A percentile compares a stretch with the other conserved stretches of the same genome.
Evolutionary conservation across 2,329 filamentous ascomycete species (phyloP).

Genomic region (Diaporthe vaccinii): DNA sequence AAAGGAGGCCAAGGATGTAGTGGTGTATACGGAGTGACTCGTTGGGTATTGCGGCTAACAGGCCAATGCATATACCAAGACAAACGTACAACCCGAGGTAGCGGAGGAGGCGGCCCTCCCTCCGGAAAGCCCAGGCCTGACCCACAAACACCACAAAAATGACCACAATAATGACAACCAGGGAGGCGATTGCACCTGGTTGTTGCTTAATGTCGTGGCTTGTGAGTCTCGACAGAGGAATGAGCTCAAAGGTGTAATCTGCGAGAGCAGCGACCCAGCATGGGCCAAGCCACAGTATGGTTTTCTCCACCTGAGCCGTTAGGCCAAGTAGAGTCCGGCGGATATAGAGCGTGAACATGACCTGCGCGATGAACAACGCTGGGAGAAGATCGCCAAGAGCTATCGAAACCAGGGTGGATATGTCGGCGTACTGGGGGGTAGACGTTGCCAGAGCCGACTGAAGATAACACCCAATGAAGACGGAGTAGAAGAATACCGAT

Average conservation of each 20-base stretch:
- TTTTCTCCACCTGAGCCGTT: conserved; percentile 77
- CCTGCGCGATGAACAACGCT: conserved; percentile 75
- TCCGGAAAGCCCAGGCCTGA: conserved; percentile 78
- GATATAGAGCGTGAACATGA: conserved; percentile 75
- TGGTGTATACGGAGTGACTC: conserved; percentile 81
- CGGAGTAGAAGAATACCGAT: conserved; percentile 74
- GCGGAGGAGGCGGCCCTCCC: conserved; percentile 74
- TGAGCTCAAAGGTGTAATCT: conserved; percentile 82
- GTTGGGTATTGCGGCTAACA: conserved; percentile 67
- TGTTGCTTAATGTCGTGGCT: conserved; percentile 78
- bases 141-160: conserved; percentile 72
- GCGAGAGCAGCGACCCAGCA: conserved; percentile 81
- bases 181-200: conserved; percentile 75
- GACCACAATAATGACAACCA: conserved; percentile 74
- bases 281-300: conserved; percentile 76
- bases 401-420: conserved; percentile 69
- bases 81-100: conserved; percentile 75
- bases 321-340: conserved; percentile 69
- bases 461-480: conserved; percentile 49
- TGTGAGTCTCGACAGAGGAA: conserved; percentile 79
- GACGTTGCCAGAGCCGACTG: conserved; percentile 67
- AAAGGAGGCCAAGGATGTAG: conserved; percentile 78
- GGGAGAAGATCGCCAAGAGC: conserved; percentile 72
- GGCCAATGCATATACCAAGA: conserved; percentile 65
- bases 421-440: conserved; percentile 74